Evolutionary conservation across 345 rosid genomes (phyloP), one percentile per base, ranked within the genome.

Genomic region (Cardiospermum halicacabum): DNA sequence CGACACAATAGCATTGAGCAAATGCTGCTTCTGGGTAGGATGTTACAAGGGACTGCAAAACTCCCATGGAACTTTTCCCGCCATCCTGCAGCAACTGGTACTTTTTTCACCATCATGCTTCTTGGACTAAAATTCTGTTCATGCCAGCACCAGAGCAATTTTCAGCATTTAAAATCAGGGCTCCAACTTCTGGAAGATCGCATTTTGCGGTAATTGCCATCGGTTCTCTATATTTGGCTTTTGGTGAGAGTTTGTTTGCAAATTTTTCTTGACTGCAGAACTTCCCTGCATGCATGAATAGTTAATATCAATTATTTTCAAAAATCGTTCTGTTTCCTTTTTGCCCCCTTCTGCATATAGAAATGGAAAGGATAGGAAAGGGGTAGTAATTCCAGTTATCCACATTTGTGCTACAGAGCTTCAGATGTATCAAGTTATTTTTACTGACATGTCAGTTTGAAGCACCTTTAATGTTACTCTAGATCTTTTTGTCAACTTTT

Each of bases 71-170:
- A 81, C 74, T 95, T 95, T 82, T 87, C 96, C 55, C 86, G 71
- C 65, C 99, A 95, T 82, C 99, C 99, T 54, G 96, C 96, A 47
- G 97, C 97, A 37, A 74, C 93, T 58, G 99, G 99, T 68, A 87
- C 96, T 68, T 95, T 95, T 73, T 95, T 95, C 74, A 91, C 97
- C 42, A 55, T 88, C 74, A 95, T 95, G 99, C 96, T 89, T 77
- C 91, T 95, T 69, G 99, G 99, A 66, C 82, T 95, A 65, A 95
- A 91, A 87, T 91, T 85, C 74, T 91, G 99, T 77, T 77, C 93
- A 8, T 85, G 96, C 81, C 87, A 89, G 73, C 78, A 80, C 61
- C 91, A 87, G 75, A 89, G 96, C 54, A 89, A 91, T 75, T 75
- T 95, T 82, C 91, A 78, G 82, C 89, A 79, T 77, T 91, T 89